These are phyloP conservation scores for Gossypium turneri DNA, from an alignment of 345 rosid genomes.

Conservation along the genomic window DNA sequence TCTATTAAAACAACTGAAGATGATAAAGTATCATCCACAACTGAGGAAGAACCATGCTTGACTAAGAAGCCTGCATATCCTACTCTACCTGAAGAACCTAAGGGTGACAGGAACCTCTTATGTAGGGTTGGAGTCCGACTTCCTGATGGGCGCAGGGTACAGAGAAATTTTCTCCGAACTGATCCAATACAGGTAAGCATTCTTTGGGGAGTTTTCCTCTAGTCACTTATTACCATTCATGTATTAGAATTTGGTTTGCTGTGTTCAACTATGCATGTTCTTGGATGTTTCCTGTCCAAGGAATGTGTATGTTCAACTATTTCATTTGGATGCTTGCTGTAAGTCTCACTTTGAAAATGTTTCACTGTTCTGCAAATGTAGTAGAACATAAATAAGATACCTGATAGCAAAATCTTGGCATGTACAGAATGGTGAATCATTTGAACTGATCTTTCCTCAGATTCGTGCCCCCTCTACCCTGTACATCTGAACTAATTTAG, in stretches of 20 bases:
- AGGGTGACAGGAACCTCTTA: conserved; percentile 58
- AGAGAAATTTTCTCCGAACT: conserved; percentile 71
- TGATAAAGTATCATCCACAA: conserved; percentile 17
- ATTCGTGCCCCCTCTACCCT: too few relatives aligned
- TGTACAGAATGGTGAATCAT: background rate
- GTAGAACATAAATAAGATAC: background rate
- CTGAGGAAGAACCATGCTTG: conserved; percentile 36
- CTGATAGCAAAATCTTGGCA: background rate
- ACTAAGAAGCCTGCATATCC: conserved; percentile 52
- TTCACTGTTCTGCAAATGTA: background rate
- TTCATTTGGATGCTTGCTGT: background rate
- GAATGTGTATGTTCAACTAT: background rate
- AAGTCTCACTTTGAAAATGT: background rate
- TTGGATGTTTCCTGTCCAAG: background rate
- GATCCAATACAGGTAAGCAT: conserved; percentile 69
- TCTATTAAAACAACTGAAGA: conserved; percentile 21
- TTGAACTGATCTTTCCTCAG: background rate
- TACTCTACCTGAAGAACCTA: conserved; percentile 90
- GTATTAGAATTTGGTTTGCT: background rate
- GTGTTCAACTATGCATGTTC: conserved; percentile 4
- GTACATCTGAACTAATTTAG: background rate
- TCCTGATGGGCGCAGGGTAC: conserved; percentile 86
- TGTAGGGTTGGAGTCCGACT: conserved; percentile 96
- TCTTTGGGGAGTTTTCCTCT: background rate
- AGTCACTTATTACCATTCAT: background rate